Evolutionary conservation across 2,329 filamentous ascomycete genomes (phyloP), one percentile per base, ranked within the genome.

Genomic region (Trichoderma breve): DNA sequence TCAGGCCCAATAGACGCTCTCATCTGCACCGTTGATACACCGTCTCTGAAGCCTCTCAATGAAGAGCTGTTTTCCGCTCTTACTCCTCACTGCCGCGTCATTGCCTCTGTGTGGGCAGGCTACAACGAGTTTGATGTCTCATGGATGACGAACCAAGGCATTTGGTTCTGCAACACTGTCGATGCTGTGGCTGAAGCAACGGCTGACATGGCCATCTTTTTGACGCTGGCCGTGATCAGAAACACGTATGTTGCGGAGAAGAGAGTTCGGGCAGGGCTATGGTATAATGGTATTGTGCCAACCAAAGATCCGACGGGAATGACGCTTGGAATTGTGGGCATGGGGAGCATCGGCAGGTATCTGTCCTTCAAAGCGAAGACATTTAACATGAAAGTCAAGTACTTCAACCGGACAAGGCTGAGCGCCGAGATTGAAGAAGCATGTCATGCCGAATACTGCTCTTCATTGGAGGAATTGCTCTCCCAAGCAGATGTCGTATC

Each of bases 151-250:
- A 53, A 71, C 14, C 74, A 82, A 7, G 79, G 79, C 6, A 83
- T 89, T 30, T 86, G 81, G 78, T 88, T 89, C 75, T 89, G 86
- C 79, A 89, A 88, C 74, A 83, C 83, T 0, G 77, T 84, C 3
- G 82, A 89, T 72, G 87, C 86, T 0, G 86, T 86, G 0, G 83
- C 86, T 0, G 84, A 89, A 71, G 85, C 86, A 2, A 86, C 84
- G 0, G 84, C 85, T 0, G 84, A 86, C 57, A 84, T 86, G 82
- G 83, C 86, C 15, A 74, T 81, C 32, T 82, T 81, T 53, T 65
- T 82, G 0, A 75, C 70, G 0, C 67, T 82, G 1, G 77, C 79
- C 0, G 77, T 83, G 1, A 75, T 88, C 24, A 83, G 86, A 65
- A 84, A 88, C 71, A 81, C 84, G 0, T 81, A 76, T 4, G 75